Conservation (phyloP, 257 asterid genomes). For the Lycium ferocissimum region DNA sequence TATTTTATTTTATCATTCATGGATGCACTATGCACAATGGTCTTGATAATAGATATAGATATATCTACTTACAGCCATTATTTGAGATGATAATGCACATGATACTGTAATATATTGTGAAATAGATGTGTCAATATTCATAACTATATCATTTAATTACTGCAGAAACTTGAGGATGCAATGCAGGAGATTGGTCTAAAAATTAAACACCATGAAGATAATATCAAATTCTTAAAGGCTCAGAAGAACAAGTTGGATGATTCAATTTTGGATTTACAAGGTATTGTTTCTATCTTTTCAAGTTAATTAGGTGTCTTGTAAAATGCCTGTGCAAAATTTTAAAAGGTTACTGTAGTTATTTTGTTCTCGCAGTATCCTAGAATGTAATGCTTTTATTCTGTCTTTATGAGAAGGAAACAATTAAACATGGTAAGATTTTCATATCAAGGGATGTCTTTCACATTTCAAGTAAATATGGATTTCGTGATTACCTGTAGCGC, state of each 20-base stretch:
- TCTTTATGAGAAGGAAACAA: background rate
- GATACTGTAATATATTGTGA: background rate
- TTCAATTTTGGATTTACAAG: constrained; percentile 64
- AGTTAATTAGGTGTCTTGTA: background rate
- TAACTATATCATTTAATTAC: background rate
- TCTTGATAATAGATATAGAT: background rate
- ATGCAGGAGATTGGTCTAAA: constrained; percentile 57
- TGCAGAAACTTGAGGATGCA: constrained; percentile 75
- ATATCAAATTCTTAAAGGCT: constrained; percentile 53
- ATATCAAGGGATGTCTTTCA: too few species aligned
- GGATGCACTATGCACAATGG: background rate
- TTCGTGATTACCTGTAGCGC: background rate
- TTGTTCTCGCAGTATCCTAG: constrained; percentile 11
- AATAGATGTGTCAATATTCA: background rate
- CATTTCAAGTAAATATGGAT: background rate
- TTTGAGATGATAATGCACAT: background rate
- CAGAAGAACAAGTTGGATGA: constrained; percentile 56
- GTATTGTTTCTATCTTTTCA: constrained; percentile 40
- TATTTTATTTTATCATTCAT: constrained; percentile 14
- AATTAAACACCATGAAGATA: constrained; percentile 76
- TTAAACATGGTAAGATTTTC: background rate
- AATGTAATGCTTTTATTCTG: background rate
- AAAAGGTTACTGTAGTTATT: background rate
- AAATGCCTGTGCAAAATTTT: background rate
- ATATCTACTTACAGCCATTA: background rate